phyloP scores from a whole-genome alignment of 441 rosid genomes.

The Geranium incanum region DNA sequence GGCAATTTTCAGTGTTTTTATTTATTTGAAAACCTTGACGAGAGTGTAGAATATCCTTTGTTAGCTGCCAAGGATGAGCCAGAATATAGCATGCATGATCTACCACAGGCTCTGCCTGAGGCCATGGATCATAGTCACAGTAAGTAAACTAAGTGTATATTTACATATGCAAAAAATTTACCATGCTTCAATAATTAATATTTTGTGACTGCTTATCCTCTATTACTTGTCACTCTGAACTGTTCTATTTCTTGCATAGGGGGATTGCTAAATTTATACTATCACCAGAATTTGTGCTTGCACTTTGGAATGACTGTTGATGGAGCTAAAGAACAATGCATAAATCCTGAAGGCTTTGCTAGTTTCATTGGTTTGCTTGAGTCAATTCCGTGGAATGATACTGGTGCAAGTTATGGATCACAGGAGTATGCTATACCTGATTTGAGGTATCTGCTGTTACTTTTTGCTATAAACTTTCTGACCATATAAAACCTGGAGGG shows the following conservation, averaged over 20 bases:
- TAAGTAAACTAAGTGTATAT: conserved; percentile 27
- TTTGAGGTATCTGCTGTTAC: conserved; percentile 41
- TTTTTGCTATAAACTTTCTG: conserved; percentile 14
- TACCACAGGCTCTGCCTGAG: conserved; percentile 63
- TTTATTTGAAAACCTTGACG: conserved; percentile 57
- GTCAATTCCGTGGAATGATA: conserved; percentile 71
- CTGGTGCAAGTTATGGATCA: conserved; percentile 54
- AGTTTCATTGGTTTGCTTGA: conserved; percentile 78
- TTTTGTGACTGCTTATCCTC: neutral
- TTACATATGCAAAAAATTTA: neutral
- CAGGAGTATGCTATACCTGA: conserved; percentile 49
- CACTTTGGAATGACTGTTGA: conserved; percentile 43
- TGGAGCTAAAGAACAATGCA: conserved; percentile 63
- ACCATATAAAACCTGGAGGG: conserved; percentile 10
- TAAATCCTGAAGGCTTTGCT: conserved; percentile 64
- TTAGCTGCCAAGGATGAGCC: conserved; percentile 28
- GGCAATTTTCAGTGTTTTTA: conserved; percentile 67
- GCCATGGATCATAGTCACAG: conserved; percentile 51
- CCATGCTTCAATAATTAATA: conserved; percentile 10
- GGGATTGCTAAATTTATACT: conserved; percentile 41
- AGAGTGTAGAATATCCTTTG: conserved; percentile 29
- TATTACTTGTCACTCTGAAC: conserved; percentile 3
- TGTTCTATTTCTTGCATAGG: conserved; percentile 27
- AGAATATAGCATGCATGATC: conserved; percentile 32
- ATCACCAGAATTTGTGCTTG: conserved; percentile 49